phyloP scores from a whole-genome alignment of 1,139 yeast genomes.

The Kluyveromyces sp. region DNA sequence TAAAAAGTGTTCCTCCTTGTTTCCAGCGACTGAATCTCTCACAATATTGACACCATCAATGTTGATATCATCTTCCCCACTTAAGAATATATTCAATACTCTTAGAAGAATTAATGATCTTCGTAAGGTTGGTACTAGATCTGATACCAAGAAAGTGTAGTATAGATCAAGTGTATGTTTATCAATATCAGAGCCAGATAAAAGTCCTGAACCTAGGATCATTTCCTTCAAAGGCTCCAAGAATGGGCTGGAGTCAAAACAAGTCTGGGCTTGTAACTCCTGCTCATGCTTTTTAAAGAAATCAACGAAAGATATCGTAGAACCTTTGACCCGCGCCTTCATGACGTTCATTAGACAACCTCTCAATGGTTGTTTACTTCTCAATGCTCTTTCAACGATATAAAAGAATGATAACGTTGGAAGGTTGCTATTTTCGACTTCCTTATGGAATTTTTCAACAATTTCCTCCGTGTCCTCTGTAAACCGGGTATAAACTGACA shows the following conservation, averaged over 20 bases:
- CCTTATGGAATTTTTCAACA: neutral
- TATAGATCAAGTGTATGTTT: constrained; percentile 11
- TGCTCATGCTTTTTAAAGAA: neutral
- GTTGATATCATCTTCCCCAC: constrained; percentile 14
- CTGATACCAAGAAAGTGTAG: constrained; percentile 16
- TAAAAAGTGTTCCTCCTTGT: constrained; percentile 8
- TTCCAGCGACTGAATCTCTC: constrained; percentile 5
- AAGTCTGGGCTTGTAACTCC: neutral
- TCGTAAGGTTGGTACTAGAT: constrained; percentile 23
- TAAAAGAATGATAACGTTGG: constrained; percentile 26
- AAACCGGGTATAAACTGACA: neutral
- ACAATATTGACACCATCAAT: constrained; percentile 16
- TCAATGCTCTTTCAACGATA: constrained; percentile 20
- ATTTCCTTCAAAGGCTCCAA: neutral
- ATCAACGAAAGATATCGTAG: neutral
- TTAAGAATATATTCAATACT: constrained; percentile 18
- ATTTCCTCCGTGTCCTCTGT: neutral
- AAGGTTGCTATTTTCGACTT: constrained; percentile 8
- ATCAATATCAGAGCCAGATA: neutral
- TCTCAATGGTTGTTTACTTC: constrained; percentile 14
- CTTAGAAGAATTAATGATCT: constrained; percentile 23
- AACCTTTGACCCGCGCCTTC: neutral
- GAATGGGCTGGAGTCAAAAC: neutral
- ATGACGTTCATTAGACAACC: constrained; percentile 17
- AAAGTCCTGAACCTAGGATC: neutral